Base-by-base conservation (phyloP, 176 grass and related monocot genomes). In the Aegilops speltoides region DNA sequence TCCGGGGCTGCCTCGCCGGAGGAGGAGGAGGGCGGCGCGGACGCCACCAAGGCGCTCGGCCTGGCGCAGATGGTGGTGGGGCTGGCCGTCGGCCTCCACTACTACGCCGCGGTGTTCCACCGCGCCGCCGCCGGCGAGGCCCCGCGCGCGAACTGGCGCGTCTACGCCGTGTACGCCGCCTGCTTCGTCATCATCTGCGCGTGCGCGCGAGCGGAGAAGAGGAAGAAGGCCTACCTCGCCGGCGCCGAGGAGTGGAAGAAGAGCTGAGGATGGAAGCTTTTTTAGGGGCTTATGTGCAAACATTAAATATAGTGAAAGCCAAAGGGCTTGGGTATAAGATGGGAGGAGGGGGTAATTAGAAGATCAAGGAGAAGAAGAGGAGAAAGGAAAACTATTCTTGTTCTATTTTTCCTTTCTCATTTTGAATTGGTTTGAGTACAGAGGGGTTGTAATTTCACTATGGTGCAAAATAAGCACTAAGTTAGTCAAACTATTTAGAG, bases 101-200 rank as follows among this genome's bases (percentile, higher is more conserved):
- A 99, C 90, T 99, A 99, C 85, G 92, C 94, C 24, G 94, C 92
- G 1, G 94, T 99, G 4, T 99, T 99, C 90, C 97, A 93, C 89
- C 92, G 97, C 67, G 97, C 97, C 12, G 97, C 95, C 4, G 78
- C 75, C 4, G 97, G 93, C 26, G 92, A 94, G 71, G 87, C 90
- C 4, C 94, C 97, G 8, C 97, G 92, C 15, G 92, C 92, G 7
- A 97, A 96, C 67, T 99, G 97, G 97, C 92, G 90, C 24, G 94
- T 99, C 31, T 95, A 99, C 54, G 92, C 87, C 26, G 94, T 97
- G 16, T 99, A 99, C 68, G 90, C 97, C 24, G 87, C 89, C 0
- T 99, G 97, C 69, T 99, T 99, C 63, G 86, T 94, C 64, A 40
- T 97, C 54, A 86, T 99, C 23, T 99, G 90, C 68, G 92, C 92